phyloP scores from a whole-genome alignment of 306 rosid genomes.

The Abrus pulchellus region DNA sequence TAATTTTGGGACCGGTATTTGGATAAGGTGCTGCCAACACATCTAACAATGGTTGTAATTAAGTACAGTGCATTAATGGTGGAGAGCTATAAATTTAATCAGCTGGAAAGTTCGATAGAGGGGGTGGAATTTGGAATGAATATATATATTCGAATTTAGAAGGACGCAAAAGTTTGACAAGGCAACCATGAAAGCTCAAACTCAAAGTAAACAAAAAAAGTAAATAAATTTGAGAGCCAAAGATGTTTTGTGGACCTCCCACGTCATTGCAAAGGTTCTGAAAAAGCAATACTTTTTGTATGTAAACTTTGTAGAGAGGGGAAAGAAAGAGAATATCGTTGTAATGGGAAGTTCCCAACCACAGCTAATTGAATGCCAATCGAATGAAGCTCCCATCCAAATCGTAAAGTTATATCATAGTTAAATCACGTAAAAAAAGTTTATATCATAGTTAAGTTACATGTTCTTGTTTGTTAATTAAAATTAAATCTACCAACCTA shows the following conservation, averaged over 20 bases:
- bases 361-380: neutral
- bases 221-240: neutral
- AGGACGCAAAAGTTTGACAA: too few relatives aligned
- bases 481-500: too few relatives aligned
- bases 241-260: neutral
- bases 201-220: neutral
- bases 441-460: too few relatives aligned
- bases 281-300: neutral
- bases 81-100: too few relatives aligned
- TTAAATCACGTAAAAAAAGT: too few relatives aligned
- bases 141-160: too few relatives aligned
- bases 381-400: neutral
- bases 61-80: neutral
- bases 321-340: neutral
- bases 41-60: neutral
- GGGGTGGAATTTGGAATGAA: too few relatives aligned
- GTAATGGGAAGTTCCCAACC: neutral
- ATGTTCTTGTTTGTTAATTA: too few relatives aligned
- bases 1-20: too few relatives aligned
- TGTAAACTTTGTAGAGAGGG: neutral
- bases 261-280: neutral
- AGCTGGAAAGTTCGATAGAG: too few relatives aligned
- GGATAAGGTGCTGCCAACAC: too few relatives aligned
- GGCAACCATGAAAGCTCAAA: neutral
- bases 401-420: neutral